Evolutionary conservation across 768 basidiomycete genomes (phyloP).

Genomic region (Mycena alexandri): DNA sequence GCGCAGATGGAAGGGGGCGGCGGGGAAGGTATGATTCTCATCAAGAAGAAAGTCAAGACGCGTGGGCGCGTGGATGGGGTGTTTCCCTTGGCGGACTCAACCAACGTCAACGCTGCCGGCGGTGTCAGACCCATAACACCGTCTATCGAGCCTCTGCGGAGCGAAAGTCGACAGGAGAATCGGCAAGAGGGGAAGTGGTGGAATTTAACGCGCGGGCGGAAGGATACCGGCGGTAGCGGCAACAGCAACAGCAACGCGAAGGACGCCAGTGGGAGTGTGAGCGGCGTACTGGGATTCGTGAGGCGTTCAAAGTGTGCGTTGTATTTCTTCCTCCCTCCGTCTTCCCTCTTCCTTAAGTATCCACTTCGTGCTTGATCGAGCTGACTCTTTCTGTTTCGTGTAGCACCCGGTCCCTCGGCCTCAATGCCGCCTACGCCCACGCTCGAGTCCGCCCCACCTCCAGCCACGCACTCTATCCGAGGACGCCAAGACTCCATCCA

Average conservation of each 20-base stretch:
- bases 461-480: neutral
- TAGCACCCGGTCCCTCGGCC: conserved; percentile 29
- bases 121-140: conserved; percentile 32
- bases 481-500: conserved; percentile 9
- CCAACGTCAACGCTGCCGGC: conserved; percentile 60
- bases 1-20: conserved; percentile 3
- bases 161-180: conserved; percentile 48
- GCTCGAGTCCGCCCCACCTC: conserved; percentile 3
- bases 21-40: conserved; percentile 47
- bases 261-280: too few relatives aligned
- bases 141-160: conserved; percentile 50
- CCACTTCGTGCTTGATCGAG: too few relatives aligned
- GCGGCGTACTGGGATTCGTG: conserved; percentile 40
- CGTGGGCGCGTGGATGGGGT: conserved; percentile 48
- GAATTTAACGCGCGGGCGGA: conserved; percentile 82
- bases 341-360: too few relatives aligned
- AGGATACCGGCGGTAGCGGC: conserved; percentile 72
- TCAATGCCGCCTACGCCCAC: conserved; percentile 24
- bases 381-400: too few relatives aligned
- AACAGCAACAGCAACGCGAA: conserved; percentile 50
- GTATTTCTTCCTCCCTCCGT: neutral
- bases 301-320: conserved; percentile 59
- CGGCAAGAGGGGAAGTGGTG: conserved; percentile 78
- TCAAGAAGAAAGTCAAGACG: conserved; percentile 69
- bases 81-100: conserved; percentile 66